Conservation (phyloP, 2,329 filamentous ascomycete species). For the Elsinoe arachidis region DNA sequence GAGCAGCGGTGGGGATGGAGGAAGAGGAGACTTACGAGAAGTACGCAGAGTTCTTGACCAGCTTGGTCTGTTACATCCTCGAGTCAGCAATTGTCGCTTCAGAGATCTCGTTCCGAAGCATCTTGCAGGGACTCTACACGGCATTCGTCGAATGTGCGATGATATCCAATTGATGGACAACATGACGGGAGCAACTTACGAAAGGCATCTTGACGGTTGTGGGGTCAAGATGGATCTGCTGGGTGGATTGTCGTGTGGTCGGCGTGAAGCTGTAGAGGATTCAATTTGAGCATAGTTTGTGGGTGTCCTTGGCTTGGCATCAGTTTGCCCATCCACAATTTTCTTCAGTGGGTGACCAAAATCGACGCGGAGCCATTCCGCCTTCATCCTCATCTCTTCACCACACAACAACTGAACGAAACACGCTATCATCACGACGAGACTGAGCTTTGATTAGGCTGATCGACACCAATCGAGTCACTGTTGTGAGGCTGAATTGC, state of each 20-base stretch:
- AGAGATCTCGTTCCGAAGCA: constrained; percentile 83
- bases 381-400: not conserved
- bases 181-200: constrained; percentile 33
- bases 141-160: constrained; percentile 7
- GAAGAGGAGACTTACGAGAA: constrained; percentile 64
- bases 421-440: too few species aligned
- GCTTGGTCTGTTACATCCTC: constrained; percentile 71
- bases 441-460: too few species aligned
- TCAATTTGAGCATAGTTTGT: not conserved
- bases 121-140: constrained; percentile 79
- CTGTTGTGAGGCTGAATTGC: too few species aligned
- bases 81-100: constrained; percentile 99
- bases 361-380: not conserved
- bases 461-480: too few species aligned
- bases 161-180: constrained; percentile 10
- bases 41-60: constrained; percentile 97
- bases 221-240: constrained; percentile 10
- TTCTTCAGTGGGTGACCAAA: not conserved
- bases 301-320: not conserved
- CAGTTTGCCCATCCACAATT: not conserved
- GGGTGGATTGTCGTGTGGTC: not conserved
- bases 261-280: not conserved
- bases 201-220: constrained; percentile 35
- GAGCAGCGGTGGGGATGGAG: constrained; percentile 7
- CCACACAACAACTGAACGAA: not conserved